Evolutionary conservation across 2,329 filamentous ascomycete species (phyloP), one percentile per base, ranked within the genome.

Genomic region (Pestalotiopsis sp.): DNA sequence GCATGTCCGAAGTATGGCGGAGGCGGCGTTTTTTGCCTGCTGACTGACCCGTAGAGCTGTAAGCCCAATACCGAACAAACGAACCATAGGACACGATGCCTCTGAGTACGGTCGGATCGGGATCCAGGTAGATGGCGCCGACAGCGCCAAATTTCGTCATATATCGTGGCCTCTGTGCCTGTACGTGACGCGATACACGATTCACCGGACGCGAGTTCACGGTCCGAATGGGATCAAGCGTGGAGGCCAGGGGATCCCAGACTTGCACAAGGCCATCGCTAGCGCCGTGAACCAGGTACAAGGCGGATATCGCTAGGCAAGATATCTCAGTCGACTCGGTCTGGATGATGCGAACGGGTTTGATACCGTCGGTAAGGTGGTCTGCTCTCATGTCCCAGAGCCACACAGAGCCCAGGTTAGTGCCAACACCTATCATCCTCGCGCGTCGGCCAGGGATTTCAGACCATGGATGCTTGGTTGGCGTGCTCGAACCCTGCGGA

Each of bases 211-310:
- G 90, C 2, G 94, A 93, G 76, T 97, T 95, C 66, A 99, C 85
- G 0, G 94, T 98, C 52, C 94, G 90, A 65, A 98, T 87, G 0
- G 96, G 93, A 23, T 91, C 90, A 20, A 86, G 81, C 0, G 87
- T 92, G 2, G 95, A 98, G 1, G 91, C 93, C 61, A 99, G 84
- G n/a, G 93, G 93, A 81, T 99, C 96, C 96, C 96, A 99, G 5
- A 94, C 93, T 79, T 98, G 96, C 4, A 97, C 95, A 3, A 98
- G 87, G 0, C 96, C 95, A 80, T 99, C 96, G 73, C 93, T 97
- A 31, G 96, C 96, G 64, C 96, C 96, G 78, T 97, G 93, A 6
- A 98, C 92, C 17, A 99, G 82, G 76, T 97, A 97, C 17, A 99
- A 84, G 1, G 94, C 92, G 1, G 94, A 94, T 61, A 97, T 79